Conservation (phyloP, 768 basidiomycete genomes). For the Hygrocybe punicea region DNA sequence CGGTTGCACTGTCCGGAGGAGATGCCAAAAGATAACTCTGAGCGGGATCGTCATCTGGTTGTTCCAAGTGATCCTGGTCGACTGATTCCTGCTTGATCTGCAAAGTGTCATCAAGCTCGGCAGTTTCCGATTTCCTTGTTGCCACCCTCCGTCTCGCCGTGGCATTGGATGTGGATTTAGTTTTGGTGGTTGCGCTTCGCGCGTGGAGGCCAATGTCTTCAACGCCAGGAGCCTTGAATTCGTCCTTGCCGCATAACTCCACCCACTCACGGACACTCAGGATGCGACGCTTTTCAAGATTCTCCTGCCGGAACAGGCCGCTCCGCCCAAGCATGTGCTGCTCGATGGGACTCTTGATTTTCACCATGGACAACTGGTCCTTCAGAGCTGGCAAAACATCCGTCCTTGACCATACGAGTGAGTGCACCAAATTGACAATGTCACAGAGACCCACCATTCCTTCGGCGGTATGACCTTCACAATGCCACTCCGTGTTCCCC, state of each 20-base stretch:
- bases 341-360: slow-evolving; percentile 87
- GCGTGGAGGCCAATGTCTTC: slow-evolving; percentile 60
- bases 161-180: slow-evolving; percentile 25
- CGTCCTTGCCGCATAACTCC: slow-evolving; percentile 68
- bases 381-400: slow-evolving; percentile 68
- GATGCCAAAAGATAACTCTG: slow-evolving; percentile 25
- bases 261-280: slow-evolving; percentile 89
- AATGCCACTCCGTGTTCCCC: slow-evolving; percentile 89
- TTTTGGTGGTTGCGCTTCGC: slow-evolving; percentile 35
- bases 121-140: slow-evolving; percentile 37
- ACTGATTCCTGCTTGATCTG: slow-evolving; percentile 49
- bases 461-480: slow-evolving; percentile 94
- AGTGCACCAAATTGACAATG: slow-evolving; percentile 23
- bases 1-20: slow-evolving; percentile 43
- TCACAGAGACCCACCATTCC: slow-evolving; percentile 68
- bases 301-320: slow-evolving; percentile 87
- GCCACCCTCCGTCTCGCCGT: slow-evolving; percentile 45
- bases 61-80: slow-evolving; percentile 29
- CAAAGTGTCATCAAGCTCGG: slow-evolving; percentile 42
- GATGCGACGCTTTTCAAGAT: slow-evolving; percentile 79
- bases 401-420: slow-evolving; percentile 44
- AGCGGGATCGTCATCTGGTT: not conserved
- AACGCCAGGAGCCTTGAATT: slow-evolving; percentile 69
- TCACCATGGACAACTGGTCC: slow-evolving; percentile 67
- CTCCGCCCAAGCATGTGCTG: slow-evolving; percentile 86